Percentiles rank a stretch among this genome's conserved stretches.
Conservation (phyloP, 495 filamentous ascomycete genomes). For the Aspergillus conjunctus region DNA sequence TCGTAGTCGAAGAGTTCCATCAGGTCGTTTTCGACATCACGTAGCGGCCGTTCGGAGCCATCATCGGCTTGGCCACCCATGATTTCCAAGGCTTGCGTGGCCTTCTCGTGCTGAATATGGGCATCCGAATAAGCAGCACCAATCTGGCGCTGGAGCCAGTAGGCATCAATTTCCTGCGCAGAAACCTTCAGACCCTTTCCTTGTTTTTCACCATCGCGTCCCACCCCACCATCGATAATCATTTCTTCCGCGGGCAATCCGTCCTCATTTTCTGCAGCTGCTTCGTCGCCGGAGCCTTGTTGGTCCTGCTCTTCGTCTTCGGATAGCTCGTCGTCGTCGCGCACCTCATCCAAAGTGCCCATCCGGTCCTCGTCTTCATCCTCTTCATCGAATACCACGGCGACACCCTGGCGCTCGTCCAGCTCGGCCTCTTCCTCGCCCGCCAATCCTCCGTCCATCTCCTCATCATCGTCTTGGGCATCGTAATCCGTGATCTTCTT, state of each 20-base stretch:
- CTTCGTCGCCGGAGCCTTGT: slow-evolving; percentile 55
- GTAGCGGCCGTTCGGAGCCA: slow-evolving; percentile 75
- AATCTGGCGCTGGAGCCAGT: slow-evolving; percentile 94
- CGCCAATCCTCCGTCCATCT: slow-evolving; percentile 68
- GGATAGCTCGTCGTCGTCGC: slow-evolving; percentile 70
- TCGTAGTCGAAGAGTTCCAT: slow-evolving; percentile 99
- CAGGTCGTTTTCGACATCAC: slow-evolving; percentile 96
- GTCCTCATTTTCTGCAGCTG: slow-evolving; percentile 51
- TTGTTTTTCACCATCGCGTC: slow-evolving; percentile 44
- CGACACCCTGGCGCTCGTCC: slow-evolving; percentile 93
- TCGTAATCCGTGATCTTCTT: slow-evolving; percentile 99
- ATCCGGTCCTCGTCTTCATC: slow-evolving; percentile 86
- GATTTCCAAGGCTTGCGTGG: slow-evolving; percentile 75
- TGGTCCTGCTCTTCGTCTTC: slow-evolving; percentile 69
- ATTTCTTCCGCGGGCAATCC: slow-evolving; percentile 65
- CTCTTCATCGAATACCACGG: slow-evolving; percentile 93
- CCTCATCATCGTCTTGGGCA: slow-evolving; percentile 93
- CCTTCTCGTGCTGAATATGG: slow-evolving; percentile 88
- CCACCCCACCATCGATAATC: slow-evolving; percentile 69
- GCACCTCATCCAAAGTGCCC: slow-evolving; percentile 73
- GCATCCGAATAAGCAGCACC: slow-evolving; percentile 85
- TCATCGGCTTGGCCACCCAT: slow-evolving; percentile 76
- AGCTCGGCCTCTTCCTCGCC: slow-evolving; percentile 69
- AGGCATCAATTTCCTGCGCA: slow-evolving; percentile 91
- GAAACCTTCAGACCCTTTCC: slow-evolving; percentile 64